Conservation (phyloP, 2,329 filamentous ascomycete genomes). For the Penicillium sp. region DNA sequence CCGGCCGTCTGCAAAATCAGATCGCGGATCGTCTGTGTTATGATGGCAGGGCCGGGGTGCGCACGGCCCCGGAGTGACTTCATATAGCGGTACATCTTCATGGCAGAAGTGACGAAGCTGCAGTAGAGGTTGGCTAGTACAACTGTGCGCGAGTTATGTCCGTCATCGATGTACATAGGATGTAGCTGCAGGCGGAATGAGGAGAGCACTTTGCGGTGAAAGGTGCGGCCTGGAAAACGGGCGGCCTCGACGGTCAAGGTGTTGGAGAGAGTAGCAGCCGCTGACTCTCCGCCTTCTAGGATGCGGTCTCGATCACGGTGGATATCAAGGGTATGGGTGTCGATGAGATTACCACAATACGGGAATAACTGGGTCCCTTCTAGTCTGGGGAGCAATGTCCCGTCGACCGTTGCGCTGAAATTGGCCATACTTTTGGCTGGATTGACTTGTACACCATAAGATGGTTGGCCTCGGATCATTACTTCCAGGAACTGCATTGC, state of each 20-base stretch:
- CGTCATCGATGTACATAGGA: constrained; percentile 44
- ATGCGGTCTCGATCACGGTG: constrained; percentile 55
- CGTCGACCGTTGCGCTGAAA: constrained; percentile 58
- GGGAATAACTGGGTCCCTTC: constrained; percentile 54
- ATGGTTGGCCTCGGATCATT: constrained; percentile 70
- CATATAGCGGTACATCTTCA: constrained; percentile 59
- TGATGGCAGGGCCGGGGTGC: constrained; percentile 51
- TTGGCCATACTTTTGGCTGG: constrained; percentile 73
- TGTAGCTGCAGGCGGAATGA: constrained; percentile 78
- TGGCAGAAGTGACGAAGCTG: constrained; percentile 68
- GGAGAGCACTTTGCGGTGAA: constrained; percentile 66
- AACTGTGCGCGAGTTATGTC: constrained; percentile 61
- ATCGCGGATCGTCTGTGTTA: constrained; percentile 58
- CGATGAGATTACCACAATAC: constrained; percentile 75
- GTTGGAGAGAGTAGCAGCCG: constrained; percentile 52
- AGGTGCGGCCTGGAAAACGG: constrained; percentile 63
- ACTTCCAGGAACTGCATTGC: constrained; percentile 63
- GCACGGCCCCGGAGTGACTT: constrained; percentile 47
- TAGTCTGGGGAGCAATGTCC: constrained; percentile 45
- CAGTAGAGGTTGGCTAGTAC: constrained; percentile 66
- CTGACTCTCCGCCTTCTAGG: constrained; percentile 42
- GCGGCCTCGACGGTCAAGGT: constrained; percentile 71
- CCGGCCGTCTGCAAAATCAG: constrained; percentile 56
- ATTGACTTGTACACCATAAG: constrained; percentile 73
- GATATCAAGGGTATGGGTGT: constrained; percentile 66